These are phyloP conservation scores for Oldenlandia corymbosa DNA, from an alignment of 257 asterid genomes.

Conservation along the genomic window DNA sequence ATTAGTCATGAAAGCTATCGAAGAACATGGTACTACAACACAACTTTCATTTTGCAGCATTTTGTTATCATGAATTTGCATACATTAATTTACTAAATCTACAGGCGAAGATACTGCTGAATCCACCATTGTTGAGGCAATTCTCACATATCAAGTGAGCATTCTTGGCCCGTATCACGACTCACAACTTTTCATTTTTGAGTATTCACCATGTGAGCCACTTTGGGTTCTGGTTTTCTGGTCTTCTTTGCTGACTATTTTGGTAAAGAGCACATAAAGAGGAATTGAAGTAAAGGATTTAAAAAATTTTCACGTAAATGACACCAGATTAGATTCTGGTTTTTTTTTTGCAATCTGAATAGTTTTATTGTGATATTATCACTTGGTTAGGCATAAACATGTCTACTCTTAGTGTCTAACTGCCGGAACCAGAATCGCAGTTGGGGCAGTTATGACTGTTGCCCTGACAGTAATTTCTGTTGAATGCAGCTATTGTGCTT, in stretches of 20 bases:
- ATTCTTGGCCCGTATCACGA: neutral
- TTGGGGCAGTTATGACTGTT: too few species aligned
- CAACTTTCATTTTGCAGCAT: neutral
- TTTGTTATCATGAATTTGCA: neutral
- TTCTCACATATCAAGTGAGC: conserved; percentile 60
- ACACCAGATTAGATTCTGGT: too few species aligned
- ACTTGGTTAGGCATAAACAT: neutral
- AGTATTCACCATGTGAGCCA: neutral
- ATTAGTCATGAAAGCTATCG: conserved; percentile 31
- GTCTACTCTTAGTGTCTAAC: too few species aligned
- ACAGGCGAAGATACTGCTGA: conserved; percentile 56
- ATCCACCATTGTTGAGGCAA: conserved; percentile 42
- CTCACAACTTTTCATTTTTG: neutral
- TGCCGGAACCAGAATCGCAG: too few species aligned
- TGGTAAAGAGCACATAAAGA: neutral
- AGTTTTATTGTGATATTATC: neutral
- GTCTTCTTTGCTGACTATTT: too few species aligned
- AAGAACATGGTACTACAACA: conserved; percentile 29
- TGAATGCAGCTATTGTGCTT: neutral
- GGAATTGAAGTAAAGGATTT: neutral
- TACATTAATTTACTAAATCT: conserved; percentile 12
- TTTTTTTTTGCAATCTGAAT: neutral
- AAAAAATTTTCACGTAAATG: neutral
- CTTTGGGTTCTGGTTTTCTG: neutral
- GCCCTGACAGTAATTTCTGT: neutral